Conservation (phyloP, 305 asterid genomes). For the Nicotiana rustica region DNA sequence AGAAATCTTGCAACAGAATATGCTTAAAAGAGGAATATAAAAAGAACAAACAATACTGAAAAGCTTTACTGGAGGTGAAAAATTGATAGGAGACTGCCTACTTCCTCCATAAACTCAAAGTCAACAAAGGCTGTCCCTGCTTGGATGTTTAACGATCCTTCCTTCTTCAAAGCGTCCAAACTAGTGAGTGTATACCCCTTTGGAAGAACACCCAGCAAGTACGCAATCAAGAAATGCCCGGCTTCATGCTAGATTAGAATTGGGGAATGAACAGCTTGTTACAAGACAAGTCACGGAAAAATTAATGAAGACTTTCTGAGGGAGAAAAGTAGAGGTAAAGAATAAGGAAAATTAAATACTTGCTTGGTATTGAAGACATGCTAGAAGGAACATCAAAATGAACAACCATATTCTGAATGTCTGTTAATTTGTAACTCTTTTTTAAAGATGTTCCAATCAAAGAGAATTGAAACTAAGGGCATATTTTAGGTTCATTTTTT, state of each 20-base stretch:
- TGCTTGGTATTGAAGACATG: neutral
- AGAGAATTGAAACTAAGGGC: conserved; percentile 2
- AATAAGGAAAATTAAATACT: neutral
- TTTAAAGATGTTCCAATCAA: conserved; percentile 3
- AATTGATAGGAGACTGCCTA: conserved; percentile 51
- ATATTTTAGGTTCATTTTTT: no score
- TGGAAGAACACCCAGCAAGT: conserved; percentile 89
- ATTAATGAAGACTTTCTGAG: neutral
- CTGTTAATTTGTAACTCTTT: neutral
- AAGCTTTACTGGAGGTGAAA: neutral
- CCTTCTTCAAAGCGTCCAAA: conserved; percentile 83
- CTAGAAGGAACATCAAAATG: conserved; percentile 2
- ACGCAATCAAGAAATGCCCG: conserved; percentile 94
- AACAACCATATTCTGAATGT: conserved; percentile 16
- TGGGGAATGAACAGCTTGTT: conserved; percentile 38
- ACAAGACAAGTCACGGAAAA: conserved; percentile 24
- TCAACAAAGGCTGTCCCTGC: conserved; percentile 97
- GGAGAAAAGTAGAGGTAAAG: no score
- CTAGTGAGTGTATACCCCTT: conserved; percentile 81
- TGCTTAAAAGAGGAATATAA: neutral
- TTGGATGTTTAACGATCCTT: conserved; percentile 92
- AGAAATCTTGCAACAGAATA: conserved; percentile 7
- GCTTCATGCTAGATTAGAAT: conserved; percentile 77
- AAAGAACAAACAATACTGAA: neutral
- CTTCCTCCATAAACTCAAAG: conserved; percentile 90